Conservation (phyloP, 2,329 filamentous ascomycete species). For the Epichloe typhina region DNA sequence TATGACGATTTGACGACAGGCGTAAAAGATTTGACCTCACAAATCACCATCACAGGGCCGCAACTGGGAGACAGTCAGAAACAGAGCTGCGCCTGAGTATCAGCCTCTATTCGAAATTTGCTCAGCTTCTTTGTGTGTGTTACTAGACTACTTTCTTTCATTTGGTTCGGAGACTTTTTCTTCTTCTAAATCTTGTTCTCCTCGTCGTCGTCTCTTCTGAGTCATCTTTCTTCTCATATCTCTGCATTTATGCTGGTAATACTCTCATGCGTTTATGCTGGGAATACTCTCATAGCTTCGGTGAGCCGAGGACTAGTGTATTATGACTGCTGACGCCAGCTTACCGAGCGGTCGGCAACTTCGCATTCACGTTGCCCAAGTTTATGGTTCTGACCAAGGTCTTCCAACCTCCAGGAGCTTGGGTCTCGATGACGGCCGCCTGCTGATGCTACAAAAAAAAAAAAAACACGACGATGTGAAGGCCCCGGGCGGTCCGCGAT, state of each 20-base stretch:
- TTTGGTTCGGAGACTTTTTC: neutral
- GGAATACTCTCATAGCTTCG: neutral
- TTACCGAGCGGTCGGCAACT: neutral
- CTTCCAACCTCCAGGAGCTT: neutral
- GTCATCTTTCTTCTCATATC: neutral
- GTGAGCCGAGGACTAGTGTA: constrained; percentile 4
- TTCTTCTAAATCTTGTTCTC: neutral
- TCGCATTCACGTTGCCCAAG: neutral
- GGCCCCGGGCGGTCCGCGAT: no score
- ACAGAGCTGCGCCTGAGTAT: neutral
- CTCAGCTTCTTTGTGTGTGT: constrained; percentile 10
- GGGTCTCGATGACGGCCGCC: neutral
- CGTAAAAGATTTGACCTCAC: neutral
- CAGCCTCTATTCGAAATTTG: neutral
- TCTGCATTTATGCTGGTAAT: neutral
- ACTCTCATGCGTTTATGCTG: neutral
- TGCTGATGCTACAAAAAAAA: no score
- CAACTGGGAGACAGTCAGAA: neutral
- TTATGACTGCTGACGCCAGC: neutral
- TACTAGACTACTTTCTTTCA: constrained; percentile 6
- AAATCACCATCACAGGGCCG: neutral
- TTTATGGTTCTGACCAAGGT: neutral
- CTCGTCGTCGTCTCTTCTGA: neutral
- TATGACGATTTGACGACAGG: constrained; percentile 11
- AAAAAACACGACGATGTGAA: no score